Conservation (phyloP, 352 stramenopile genomes). For the Blastocystis sp. region DNA sequence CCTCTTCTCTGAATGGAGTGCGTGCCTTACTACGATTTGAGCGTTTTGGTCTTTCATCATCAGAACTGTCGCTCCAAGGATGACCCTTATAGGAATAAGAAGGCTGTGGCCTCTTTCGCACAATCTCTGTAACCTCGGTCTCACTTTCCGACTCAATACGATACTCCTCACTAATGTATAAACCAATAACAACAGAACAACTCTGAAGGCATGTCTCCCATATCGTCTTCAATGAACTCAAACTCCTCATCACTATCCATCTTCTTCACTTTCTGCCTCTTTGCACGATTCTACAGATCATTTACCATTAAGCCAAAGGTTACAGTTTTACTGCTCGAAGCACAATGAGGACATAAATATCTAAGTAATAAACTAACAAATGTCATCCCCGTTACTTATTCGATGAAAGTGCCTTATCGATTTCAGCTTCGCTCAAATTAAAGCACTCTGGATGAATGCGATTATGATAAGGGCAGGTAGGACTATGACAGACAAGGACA, state of each 20-base stretch:
- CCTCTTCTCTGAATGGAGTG: not conserved
- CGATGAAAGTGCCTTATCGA: not conserved
- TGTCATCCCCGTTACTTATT: not conserved
- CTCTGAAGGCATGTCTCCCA: conserved; percentile 49
- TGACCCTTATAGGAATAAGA: not conserved
- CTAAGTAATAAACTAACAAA: not conserved
- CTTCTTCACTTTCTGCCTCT: not conserved
- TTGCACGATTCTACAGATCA: not conserved
- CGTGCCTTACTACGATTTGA: not conserved
- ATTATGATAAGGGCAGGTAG: conserved; percentile 9
- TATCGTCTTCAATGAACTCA: conserved; percentile 7
- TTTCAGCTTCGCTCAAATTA: conserved; percentile 10
- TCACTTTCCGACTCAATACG: not conserved
- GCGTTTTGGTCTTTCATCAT: not conserved
- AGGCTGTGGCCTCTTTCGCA: not conserved
- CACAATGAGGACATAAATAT: conserved; percentile 33
- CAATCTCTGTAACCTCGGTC: not conserved
- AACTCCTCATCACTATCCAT: conserved; percentile 48
- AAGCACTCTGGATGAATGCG: conserved; percentile 44
- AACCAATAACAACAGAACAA: not conserved
- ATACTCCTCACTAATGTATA: conserved; percentile 26
- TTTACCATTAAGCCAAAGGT: not conserved
- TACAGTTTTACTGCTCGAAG: not conserved
- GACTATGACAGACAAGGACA: not conserved
- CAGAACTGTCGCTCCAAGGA: conserved; percentile 40